These are phyloP conservation scores for Tillandsia leiboldiana DNA, from an alignment of 176 grass and related monocot genomes.

Conservation along the genomic window DNA sequence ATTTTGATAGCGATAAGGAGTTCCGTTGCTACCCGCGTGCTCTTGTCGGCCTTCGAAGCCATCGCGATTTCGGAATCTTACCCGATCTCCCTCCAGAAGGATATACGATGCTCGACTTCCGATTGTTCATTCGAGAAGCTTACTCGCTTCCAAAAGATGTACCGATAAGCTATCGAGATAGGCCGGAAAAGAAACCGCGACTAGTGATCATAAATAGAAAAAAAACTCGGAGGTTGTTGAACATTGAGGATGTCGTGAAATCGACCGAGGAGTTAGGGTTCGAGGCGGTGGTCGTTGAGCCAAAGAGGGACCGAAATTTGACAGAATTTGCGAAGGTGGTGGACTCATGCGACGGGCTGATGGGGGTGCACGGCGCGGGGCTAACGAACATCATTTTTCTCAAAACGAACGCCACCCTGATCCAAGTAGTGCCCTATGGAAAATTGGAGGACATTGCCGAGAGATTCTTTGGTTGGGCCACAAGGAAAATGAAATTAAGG, in stretches of 20 bases:
- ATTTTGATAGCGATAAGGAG: too few species aligned
- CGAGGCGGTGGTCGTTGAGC: constrained; percentile 38
- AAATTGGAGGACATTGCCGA: constrained; percentile 43
- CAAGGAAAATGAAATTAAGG: constrained; percentile 38
- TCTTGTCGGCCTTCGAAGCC: too few species aligned
- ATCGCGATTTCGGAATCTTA: too few species aligned
- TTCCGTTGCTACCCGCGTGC: too few species aligned
- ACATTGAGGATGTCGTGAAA: constrained; percentile 31
- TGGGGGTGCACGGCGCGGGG: constrained; percentile 75
- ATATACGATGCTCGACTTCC: too few species aligned
- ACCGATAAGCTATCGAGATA: too few species aligned
- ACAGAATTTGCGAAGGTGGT: constrained; percentile 37
- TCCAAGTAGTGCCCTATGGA: constrained; percentile 70
- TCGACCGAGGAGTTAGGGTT: constrained; percentile 26
- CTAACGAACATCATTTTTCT: constrained; percentile 74
- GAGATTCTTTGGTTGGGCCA: constrained; percentile 29
- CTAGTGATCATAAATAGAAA: constrained; percentile 1
- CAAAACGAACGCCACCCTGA: constrained; percentile 39
- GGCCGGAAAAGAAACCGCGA: too few species aligned
- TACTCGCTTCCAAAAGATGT: too few species aligned
- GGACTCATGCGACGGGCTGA: constrained; percentile 68
- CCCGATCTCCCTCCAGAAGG: too few species aligned
- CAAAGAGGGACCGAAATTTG: constrained; percentile 24
- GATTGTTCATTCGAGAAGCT: too few species aligned
- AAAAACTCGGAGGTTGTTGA: constrained; percentile 45